These are phyloP conservation scores for Puccinellia tenuiflora DNA, from an alignment of 176 grass and related monocot genomes.

Conservation along the genomic window DNA sequence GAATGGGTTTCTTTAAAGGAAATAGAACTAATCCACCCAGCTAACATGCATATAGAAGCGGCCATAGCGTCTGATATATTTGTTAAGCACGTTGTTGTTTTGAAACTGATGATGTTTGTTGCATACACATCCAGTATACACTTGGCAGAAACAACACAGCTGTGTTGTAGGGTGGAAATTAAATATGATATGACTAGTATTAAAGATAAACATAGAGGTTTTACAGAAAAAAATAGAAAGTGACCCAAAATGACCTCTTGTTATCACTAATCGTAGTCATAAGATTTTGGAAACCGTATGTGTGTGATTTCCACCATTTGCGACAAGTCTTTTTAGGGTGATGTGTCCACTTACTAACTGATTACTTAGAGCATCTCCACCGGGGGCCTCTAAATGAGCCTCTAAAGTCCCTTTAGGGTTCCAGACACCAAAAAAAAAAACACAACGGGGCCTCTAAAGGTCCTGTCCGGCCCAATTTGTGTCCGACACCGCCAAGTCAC, in stretches of 20 bases:
- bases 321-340: background rate
- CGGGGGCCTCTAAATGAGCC: too few species aligned
- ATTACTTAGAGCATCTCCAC: too few species aligned
- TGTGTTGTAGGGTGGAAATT: background rate
- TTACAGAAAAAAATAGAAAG: background rate
- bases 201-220: background rate
- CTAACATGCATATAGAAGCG: background rate
- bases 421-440: too few species aligned
- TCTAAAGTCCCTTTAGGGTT: too few species aligned
- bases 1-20: background rate
- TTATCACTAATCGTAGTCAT: background rate
- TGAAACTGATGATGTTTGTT: background rate
- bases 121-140: background rate
- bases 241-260: background rate
- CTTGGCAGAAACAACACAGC: background rate
- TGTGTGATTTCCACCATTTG: background rate
- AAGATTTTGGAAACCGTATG: background rate
- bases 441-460: too few species aligned
- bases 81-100: background rate
- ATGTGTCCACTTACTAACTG: background rate
- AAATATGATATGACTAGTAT: background rate
- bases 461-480: too few species aligned
- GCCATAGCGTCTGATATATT: background rate
- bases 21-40: background rate
- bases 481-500: too few species aligned